Percentiles rank a stretch among this genome's conserved stretches.
Conservation (phyloP, 768 basidiomycete species). For the Tylopilus felleus region DNA sequence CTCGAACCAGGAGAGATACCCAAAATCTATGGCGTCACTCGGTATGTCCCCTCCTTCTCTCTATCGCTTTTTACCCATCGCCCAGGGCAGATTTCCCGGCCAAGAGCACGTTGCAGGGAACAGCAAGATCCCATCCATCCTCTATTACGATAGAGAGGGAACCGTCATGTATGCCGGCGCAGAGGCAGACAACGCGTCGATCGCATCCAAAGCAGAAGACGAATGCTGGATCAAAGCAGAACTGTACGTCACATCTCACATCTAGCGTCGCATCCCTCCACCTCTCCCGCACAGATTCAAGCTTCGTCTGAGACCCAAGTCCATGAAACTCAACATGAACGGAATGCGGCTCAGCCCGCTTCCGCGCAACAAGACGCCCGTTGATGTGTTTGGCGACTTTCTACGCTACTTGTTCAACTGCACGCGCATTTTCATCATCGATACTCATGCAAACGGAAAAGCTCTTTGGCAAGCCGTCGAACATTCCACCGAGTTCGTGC, state of each 20-base stretch:
- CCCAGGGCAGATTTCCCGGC: conserved; percentile 61
- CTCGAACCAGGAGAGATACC: conserved; percentile 79
- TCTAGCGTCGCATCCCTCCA: neutral
- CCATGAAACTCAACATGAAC: conserved; percentile 82
- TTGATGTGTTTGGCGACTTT: conserved; percentile 79
- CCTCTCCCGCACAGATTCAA: conserved; percentile 55
- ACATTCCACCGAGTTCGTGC: conserved; percentile 65
- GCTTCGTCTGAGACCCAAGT: conserved; percentile 69
- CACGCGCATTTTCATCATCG: conserved; percentile 70
- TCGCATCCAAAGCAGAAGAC: conserved; percentile 67
- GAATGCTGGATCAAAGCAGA: conserved; percentile 75
- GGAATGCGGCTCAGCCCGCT: conserved; percentile 73
- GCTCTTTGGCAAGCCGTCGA: conserved; percentile 71
- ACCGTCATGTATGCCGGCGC: conserved; percentile 71
- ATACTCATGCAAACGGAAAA: conserved; percentile 78
- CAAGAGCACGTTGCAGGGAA: conserved; percentile 86
- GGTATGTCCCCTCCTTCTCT: conserved; percentile 39
- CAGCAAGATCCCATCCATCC: conserved; percentile 75
- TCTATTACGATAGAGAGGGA: conserved; percentile 70
- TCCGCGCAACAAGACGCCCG: conserved; percentile 62
- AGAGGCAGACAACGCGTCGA: conserved; percentile 63
- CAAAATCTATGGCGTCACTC: conserved; percentile 76
- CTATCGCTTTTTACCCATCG: conserved; percentile 9
- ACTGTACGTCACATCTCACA: conserved; percentile 46
- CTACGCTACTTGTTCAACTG: conserved; percentile 71